Evolutionary conservation across 176 grass and related monocot species (phyloP), one percentile per base, ranked within the genome.

Genomic region (Phoenix dactylifera): DNA sequence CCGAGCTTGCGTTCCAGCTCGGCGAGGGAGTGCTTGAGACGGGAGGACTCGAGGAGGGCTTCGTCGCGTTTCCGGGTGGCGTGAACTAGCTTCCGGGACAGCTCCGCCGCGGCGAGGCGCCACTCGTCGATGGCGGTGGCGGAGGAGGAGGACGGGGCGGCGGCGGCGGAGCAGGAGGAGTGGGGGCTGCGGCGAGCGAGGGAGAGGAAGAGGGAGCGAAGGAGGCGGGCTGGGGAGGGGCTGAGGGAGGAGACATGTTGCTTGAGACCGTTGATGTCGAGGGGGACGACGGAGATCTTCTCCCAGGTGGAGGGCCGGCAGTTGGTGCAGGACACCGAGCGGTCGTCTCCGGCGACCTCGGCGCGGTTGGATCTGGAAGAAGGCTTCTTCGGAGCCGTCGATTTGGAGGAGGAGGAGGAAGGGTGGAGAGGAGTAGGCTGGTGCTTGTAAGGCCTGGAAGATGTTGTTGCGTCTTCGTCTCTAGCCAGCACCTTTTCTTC

Each of bases 1-100:
- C 79, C 72, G 30, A 98, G 62, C 73, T 98, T 88, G 63, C 24
- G 76, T 73, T 98, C 86, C 39, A 98, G 87, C 76, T 92, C 93
- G 14, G 87, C 61, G 25, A 73, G 61, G 0, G 50, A 52, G 22
- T 63, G 57, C 55, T 49, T 64, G 50, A 64, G 59, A 26, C 24
- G 71, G 18, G 71, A 64, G 7, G 35, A 49, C 63, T 73, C 71
- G n/a, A 53, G 29, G 4, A 73, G 14, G 4, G 71, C 71, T 18
- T 73, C 71, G 7, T 73, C 71, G 0, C 71, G 71, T 29, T 56
- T 73, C 50, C 50, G 26, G 48, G 71, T 60, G 1, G 71, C 55
- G 4, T 24, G 59, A 4, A 73, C 16, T 18, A 73, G 71, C 25
- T 73, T 73, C 50, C 63, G 61, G 16, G 71, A 73, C 2, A 73